Base-by-base conservation (phyloP, 805 yeast genomes). In the Candida insectorum region DNA sequence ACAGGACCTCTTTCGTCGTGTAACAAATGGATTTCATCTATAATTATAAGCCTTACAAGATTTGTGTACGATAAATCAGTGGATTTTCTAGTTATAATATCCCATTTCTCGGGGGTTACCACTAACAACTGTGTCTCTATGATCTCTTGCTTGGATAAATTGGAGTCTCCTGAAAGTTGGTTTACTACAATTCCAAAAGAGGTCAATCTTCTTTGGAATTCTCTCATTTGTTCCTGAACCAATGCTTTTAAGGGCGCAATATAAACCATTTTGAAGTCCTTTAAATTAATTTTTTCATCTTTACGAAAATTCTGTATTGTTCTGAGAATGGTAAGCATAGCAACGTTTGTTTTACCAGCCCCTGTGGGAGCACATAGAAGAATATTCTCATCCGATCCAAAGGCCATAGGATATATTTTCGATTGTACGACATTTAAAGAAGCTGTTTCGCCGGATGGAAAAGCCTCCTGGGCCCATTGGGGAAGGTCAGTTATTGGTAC, bases 21-120 rank as follows among this genome's bases (percentile, higher is more conserved):
- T 43, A 91, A 65, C 32, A 91, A 66, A 67, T 91, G 98, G 38
- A 91, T 82, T 57, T 91, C 98, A 65, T 91, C 98, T 31, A 93
- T 77, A 17, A 91, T 82, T 7, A 91, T 58, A 15, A 91, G 67
- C 25, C 75, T 71, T 1, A 87, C 93, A 1, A 78, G 60, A 22
- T 73, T 69, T 1, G 80, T 73, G 46, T 79, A 81, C 6, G 40
- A 34, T 16, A 82, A 74, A 2, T 76, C 65, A 39, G 85, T 91
- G 14, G 77, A 68, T 49, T 91, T 91, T 61, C 98, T 73, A 0
- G 96, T 89, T 11, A 89, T 81, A 14, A 93, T 85, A 61, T 93
- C 97, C 97, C 97, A 91, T 52, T 89, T 91, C 52, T 93, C 98
- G 0, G 97, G 97, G 0, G 98, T 91, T 0, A 96, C 85, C 1